Percentiles rank a stretch among this genome's conserved stretches.
Evolutionary conservation across 2,329 filamentous ascomycete genomes (phyloP).

Genomic region (Leptosphaerulina australis): DNA sequence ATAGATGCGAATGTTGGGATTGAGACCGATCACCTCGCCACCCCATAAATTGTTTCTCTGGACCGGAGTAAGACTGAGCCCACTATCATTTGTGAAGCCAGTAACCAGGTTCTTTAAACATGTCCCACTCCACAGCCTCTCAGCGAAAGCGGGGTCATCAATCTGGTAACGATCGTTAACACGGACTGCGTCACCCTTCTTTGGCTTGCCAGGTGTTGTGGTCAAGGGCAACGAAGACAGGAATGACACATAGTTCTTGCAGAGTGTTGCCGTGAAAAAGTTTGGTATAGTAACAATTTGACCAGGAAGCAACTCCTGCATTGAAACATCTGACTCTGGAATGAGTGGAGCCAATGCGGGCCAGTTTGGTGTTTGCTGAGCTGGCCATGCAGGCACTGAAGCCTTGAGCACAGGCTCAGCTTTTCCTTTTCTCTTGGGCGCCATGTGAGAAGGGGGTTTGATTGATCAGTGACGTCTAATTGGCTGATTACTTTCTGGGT

Average conservation of each 20-base stretch:
- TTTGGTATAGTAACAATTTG: slow-evolving; percentile 76
- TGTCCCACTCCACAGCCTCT: slow-evolving; percentile 76
- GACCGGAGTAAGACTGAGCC: slow-evolving; percentile 34
- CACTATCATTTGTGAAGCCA: slow-evolving; percentile 44
- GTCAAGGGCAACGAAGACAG: slow-evolving; percentile 71
- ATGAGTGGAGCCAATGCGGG: slow-evolving; percentile 72
- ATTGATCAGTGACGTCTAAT: neutral
- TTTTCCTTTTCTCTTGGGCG: slow-evolving; percentile 42
- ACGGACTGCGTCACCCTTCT: slow-evolving; percentile 78
- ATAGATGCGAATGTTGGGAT: slow-evolving; percentile 88
- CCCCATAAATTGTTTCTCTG: slow-evolving; percentile 66
- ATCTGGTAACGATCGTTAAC: slow-evolving; percentile 91
- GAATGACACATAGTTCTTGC: slow-evolving; percentile 76
- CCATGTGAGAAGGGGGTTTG: slow-evolving; percentile 24
- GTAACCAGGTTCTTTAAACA: slow-evolving; percentile 68
- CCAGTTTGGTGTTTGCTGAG: slow-evolving; percentile 63
- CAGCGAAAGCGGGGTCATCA: slow-evolving; percentile 75
- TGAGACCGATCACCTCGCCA: slow-evolving; percentile 81
- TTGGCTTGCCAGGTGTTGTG: slow-evolving; percentile 79
- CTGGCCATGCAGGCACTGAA: slow-evolving; percentile 1
- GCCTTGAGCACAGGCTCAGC: slow-evolving; percentile 12
- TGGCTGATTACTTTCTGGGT: neutral
- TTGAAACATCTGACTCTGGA: slow-evolving; percentile 67
- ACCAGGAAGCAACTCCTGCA: slow-evolving; percentile 62
- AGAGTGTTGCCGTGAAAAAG: slow-evolving; percentile 76